Evolutionary conservation across 306 rosid species (phyloP).

Genomic region (Senna siamea): DNA sequence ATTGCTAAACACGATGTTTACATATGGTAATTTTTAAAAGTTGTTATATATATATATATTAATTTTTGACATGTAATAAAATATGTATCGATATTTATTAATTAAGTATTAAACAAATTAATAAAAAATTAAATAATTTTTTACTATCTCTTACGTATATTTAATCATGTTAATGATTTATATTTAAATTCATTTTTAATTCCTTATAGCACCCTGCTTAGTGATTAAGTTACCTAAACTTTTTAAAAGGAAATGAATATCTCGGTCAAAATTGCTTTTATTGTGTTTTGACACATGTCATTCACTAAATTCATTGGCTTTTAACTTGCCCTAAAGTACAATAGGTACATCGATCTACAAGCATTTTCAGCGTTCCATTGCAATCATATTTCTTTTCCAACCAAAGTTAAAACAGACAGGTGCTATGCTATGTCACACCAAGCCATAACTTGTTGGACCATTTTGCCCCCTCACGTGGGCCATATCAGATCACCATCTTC

Average conservation of each 20-base stretch:
- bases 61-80: too few relatives aligned
- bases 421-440: not conserved
- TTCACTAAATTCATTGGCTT: not conserved
- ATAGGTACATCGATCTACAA: not conserved
- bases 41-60: too few relatives aligned
- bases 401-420: not conserved
- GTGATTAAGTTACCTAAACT: not conserved
- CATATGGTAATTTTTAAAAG: too few relatives aligned
- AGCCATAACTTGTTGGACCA: not conserved
- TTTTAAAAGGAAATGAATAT: not conserved
- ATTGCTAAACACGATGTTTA: too few relatives aligned
- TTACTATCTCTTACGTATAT: too few relatives aligned
- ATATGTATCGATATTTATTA: too few relatives aligned
- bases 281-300: not conserved
- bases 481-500: not conserved
- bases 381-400: not conserved
- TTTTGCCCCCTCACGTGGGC: not conserved
- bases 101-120: too few relatives aligned
- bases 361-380: not conserved
- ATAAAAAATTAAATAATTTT: too few relatives aligned
- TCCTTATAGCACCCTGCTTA: not conserved
- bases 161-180: too few relatives aligned
- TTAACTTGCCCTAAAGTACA: constrained; percentile 6
- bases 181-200: too few relatives aligned
- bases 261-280: not conserved